These are phyloP conservation scores for Yarrowia alimentaria DNA, from an alignment of 805 yeast species.

Conservation along the genomic window DNA sequence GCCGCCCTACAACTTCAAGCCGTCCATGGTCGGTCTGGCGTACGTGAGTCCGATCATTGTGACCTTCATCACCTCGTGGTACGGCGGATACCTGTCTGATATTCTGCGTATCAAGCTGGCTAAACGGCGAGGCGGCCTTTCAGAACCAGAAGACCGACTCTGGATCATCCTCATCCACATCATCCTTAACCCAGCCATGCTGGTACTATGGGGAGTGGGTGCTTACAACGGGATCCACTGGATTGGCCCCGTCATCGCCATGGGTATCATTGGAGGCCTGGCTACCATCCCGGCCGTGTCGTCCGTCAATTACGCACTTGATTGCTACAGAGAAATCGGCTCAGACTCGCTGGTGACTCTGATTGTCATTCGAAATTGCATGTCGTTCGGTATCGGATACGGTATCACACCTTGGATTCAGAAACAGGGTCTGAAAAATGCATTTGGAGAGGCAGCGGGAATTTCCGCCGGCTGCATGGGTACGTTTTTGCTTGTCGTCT, in stretches of 20 bases:
- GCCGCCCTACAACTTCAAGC: conserved; percentile 27
- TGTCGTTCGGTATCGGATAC: conserved; percentile 51
- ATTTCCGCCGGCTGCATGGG: conserved; percentile 12
- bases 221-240: conserved; percentile 50
- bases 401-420: conserved; percentile 52
- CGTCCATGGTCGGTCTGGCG: conserved; percentile 17
- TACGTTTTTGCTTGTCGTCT: conserved; percentile 31
- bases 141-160: conserved; percentile 52
- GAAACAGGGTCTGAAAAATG: conserved; percentile 48
- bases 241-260: conserved; percentile 48
- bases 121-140: conserved; percentile 44
- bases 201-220: conserved; percentile 55
- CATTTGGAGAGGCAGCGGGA: conserved; percentile 37
- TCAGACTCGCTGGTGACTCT: conserved; percentile 49
- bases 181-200: conserved; percentile 47
- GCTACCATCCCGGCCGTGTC: conserved; percentile 47
- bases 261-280: conserved; percentile 48
- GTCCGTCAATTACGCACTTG: conserved; percentile 49
- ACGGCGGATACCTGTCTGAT: conserved; percentile 19
- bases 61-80: conserved; percentile 9
- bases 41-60: conserved; percentile 23
- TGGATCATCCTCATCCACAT: conserved; percentile 47
- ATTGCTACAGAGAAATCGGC: conserved; percentile 47
- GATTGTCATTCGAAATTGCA: conserved; percentile 49
- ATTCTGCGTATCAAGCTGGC: conserved; percentile 18